A percentile compares a stretch with the other conserved stretches of the same genome.
Conservation (phyloP, 2,329 filamentous ascomycete genomes). For the Chrysoporthe cubensis region DNA sequence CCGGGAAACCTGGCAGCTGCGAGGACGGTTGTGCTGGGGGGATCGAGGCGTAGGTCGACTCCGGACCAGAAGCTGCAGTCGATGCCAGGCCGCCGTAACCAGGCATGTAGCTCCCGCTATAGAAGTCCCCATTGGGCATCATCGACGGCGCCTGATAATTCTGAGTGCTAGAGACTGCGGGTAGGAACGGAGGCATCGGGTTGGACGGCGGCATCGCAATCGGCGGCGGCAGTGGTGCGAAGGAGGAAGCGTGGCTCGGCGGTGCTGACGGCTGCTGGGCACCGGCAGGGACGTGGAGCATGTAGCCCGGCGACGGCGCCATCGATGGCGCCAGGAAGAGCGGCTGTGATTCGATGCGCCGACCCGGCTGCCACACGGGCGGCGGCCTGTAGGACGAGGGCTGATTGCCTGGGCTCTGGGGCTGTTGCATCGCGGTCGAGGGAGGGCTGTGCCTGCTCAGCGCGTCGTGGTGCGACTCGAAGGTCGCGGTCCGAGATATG, state of each 20-base stretch:
- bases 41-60: not conserved
- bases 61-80: not conserved
- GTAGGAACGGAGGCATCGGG: not conserved
- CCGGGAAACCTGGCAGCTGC: not conserved
- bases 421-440: slow-evolving; percentile 14
- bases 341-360: not conserved
- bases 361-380: not conserved
- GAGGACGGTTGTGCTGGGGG: not conserved
- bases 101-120: not conserved
- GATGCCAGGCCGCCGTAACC: not conserved
- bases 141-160: not conserved
- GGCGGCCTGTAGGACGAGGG: not conserved
- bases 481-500: not conserved
- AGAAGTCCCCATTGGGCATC: not conserved
- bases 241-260: not conserved
- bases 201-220: not conserved
- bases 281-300: not conserved
- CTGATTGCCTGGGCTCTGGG: slow-evolving; percentile 18
- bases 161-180: not conserved
- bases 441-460: slow-evolving; percentile 12
- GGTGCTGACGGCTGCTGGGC: slow-evolving; percentile 8
- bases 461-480: slow-evolving; percentile 34
- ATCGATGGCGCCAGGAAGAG: not conserved
- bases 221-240: slow-evolving; percentile 1
- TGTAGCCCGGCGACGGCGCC: not conserved